phyloP scores from a whole-genome alignment of 495 filamentous ascomycete genomes.

The Clohesyomyces aquaticus region DNA sequence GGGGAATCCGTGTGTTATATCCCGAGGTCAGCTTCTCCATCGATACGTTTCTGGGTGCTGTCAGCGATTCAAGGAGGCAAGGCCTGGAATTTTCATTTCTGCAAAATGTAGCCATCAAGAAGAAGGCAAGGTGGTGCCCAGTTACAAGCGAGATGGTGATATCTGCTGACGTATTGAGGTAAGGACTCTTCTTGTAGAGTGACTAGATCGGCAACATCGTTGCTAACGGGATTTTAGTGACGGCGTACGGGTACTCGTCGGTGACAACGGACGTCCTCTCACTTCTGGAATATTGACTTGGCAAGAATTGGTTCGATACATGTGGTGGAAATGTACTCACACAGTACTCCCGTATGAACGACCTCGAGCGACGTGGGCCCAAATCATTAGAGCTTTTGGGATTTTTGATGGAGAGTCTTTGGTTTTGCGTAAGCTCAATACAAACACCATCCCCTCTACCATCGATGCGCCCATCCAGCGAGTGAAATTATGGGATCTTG shows the following conservation, averaged over 20 bases:
- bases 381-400: not conserved
- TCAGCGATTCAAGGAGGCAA: not conserved
- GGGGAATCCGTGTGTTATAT: not conserved
- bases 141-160: too few species aligned
- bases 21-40: not conserved
- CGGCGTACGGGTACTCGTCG: too few species aligned
- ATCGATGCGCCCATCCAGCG: constrained; percentile 2
- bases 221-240: too few species aligned
- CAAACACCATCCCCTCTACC: not conserved
- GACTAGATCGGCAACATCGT: too few species aligned
- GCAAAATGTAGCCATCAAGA: too few species aligned
- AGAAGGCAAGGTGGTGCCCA: too few species aligned
- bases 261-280: too few species aligned
- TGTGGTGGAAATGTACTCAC: not conserved
- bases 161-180: too few species aligned
- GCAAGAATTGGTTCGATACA: too few species aligned
- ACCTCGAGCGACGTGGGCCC: constrained; percentile 12
- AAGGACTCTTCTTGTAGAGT: too few species aligned
- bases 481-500: constrained; percentile 1
- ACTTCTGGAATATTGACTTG: too few species aligned
- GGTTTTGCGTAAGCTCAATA: not conserved
- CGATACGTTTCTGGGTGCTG: not conserved
- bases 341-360: not conserved
- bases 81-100: not conserved
- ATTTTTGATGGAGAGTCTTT: not conserved